phyloP scores from a whole-genome alignment of 768 basidiomycete species.

The Rhizopogon salebrosus region DNA sequence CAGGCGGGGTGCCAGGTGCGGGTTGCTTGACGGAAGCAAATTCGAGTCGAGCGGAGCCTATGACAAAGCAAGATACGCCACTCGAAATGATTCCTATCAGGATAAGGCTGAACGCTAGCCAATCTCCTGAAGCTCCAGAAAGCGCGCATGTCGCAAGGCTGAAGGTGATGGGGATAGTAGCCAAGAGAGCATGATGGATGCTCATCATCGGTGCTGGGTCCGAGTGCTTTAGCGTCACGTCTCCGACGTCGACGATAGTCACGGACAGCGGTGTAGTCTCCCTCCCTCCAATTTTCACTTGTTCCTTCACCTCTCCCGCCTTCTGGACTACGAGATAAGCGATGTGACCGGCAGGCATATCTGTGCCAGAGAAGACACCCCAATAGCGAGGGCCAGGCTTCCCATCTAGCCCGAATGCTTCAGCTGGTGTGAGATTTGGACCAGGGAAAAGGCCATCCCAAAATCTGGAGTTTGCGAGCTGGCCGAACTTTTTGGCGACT shows the following conservation, averaged over 20 bases:
- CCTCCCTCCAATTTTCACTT: conserved; percentile 15
- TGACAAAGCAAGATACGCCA: conserved; percentile 24
- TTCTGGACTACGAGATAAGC: conserved; percentile 16
- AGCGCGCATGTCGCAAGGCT: conserved; percentile 19
- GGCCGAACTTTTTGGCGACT: conserved; percentile 27
- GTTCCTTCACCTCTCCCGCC: conserved; percentile 5
- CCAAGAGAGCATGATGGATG: conserved; percentile 11
- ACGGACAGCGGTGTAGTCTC: conserved; percentile 12
- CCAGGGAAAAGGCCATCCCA: conserved; percentile 23
- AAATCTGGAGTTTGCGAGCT: conserved; percentile 19
- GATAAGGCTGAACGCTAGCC: conserved; percentile 28
- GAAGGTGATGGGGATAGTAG: conserved; percentile 17
- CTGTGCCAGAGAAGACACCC: conserved; percentile 20
- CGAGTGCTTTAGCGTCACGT: conserved; percentile 3
- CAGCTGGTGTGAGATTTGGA: conserved; percentile 12
- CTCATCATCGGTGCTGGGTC: conserved; percentile 6
- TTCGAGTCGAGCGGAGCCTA: conserved; percentile 25
- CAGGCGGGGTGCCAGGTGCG: conserved; percentile 19
- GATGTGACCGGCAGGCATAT: conserved; percentile 15
- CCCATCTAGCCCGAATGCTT: conserved; percentile 23
- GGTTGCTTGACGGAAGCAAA: conserved; percentile 15
- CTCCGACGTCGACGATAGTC: conserved; percentile 8
- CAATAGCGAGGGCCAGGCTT: conserved; percentile 22
- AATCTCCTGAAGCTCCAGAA: conserved; percentile 24
- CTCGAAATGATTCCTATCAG: conserved; percentile 27